A percentile compares a stretch with the other conserved stretches of the same genome.
These are phyloP conservation scores for Pseudocercospora eumusae DNA, from an alignment of 2,329 filamentous ascomycete genomes.

Conservation along the genomic window DNA sequence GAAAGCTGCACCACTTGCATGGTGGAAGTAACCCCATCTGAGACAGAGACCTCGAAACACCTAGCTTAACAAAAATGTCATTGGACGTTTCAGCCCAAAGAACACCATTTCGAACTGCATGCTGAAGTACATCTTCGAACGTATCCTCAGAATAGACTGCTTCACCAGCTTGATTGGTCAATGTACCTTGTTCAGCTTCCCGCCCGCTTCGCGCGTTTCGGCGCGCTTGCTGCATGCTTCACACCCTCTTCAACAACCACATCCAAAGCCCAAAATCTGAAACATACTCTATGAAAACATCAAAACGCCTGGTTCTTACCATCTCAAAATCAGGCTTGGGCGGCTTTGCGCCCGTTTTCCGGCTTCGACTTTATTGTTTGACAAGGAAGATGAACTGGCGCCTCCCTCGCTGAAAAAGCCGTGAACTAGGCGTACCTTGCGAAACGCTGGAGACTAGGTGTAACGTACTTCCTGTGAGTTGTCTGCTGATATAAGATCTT, in stretches of 20 bases:
- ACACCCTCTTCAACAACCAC: constrained; percentile 6
- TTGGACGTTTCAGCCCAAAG: constrained; percentile 9
- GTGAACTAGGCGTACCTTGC: constrained; percentile 20
- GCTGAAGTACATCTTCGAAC: constrained; percentile 3
- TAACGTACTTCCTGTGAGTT: constrained; percentile 1
- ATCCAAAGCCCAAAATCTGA: neutral
- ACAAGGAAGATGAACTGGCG: constrained; percentile 14
- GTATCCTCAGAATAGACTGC: constrained; percentile 1
- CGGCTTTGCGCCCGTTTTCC: constrained; percentile 5
- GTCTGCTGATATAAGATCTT: constrained; percentile 17
- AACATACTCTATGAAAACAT: constrained; percentile 13
- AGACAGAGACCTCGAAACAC: constrained; percentile 2
- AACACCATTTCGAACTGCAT: neutral
- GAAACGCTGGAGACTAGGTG: constrained; percentile 12
- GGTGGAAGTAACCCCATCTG: constrained; percentile 1
- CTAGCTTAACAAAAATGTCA: neutral
- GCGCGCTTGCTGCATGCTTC: constrained; percentile 3
- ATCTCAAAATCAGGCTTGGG: constrained; percentile 3
- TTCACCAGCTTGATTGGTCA: neutral
- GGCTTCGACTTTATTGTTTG: constrained; percentile 12
- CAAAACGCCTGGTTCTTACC: constrained; percentile 4
- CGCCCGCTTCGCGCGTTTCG: neutral
- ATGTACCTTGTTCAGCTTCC: neutral
- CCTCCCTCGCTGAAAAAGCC: constrained; percentile 18
- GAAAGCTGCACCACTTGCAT: constrained; percentile 9